Conservation (phyloP, 2,329 filamentous ascomycete species). For the Arthrobotrys conoides region DNA sequence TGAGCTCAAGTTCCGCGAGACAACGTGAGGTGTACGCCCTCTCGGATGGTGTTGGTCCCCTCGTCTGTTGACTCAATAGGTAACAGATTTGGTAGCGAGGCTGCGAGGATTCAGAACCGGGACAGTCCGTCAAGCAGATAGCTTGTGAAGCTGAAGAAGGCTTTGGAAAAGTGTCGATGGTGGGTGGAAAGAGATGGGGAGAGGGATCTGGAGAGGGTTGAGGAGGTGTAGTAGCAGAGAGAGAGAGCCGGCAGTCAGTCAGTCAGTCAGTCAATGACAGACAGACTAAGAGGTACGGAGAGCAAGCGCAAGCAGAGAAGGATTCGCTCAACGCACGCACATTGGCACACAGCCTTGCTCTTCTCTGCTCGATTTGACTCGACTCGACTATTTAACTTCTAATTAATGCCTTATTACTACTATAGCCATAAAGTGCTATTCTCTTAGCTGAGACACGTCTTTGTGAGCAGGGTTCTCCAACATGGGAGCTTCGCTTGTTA, state of each 20-base stretch:
- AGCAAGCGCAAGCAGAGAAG: constrained; percentile 21
- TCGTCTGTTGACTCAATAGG: constrained; percentile 22
- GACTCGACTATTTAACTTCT: neutral
- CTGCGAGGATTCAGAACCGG: neutral
- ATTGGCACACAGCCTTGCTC: constrained; percentile 20
- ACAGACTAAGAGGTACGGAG: neutral
- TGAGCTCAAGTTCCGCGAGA: constrained; percentile 40
- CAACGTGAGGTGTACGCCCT: constrained; percentile 42
- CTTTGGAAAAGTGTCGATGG: constrained; percentile 13
- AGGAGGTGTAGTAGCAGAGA: constrained; percentile 9
- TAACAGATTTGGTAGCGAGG: constrained; percentile 13
- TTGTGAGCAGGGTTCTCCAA: constrained; percentile 33
- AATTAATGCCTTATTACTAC: too few relatives aligned
- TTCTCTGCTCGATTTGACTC: neutral
- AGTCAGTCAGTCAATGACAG: constrained; percentile 11
- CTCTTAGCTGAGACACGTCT: constrained; percentile 44
- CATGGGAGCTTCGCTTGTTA: neutral
- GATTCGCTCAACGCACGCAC: constrained; percentile 51
- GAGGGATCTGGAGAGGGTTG: constrained; percentile 13
- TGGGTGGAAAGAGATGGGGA: constrained; percentile 10
- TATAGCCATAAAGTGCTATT: constrained; percentile 17
- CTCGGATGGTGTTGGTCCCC: constrained; percentile 23
- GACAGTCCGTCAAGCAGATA: constrained; percentile 6
- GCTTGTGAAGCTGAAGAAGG: constrained; percentile 13
- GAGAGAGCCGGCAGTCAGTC: constrained; percentile 5